Percentiles rank a stretch among this genome's conserved stretches.
Evolutionary conservation across 768 basidiomycete species (phyloP).

Genomic region (Exidia glandulosa): DNA sequence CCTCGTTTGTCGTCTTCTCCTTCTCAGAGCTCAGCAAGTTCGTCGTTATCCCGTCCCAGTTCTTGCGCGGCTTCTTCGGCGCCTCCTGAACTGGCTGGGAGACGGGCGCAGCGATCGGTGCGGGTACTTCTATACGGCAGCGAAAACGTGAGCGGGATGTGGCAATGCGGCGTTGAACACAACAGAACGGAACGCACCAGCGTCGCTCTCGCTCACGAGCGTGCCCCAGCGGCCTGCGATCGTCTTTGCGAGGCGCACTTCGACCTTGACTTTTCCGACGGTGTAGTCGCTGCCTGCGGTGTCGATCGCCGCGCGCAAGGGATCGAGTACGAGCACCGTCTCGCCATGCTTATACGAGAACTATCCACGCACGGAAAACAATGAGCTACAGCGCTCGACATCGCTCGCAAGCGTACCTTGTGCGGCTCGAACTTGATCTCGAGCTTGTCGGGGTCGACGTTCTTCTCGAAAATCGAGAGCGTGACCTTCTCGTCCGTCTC

Average conservation of each 20-base stretch:
- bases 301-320: slow-evolving; percentile 74
- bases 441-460: slow-evolving; percentile 55
- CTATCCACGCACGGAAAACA: background rate
- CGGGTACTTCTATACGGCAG: no score
- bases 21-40: slow-evolving; percentile 58
- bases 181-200: slow-evolving; percentile 40
- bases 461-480: slow-evolving; percentile 69
- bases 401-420: slow-evolving; percentile 30
- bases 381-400: background rate
- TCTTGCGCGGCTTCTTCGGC: slow-evolving; percentile 43
- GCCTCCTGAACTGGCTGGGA: slow-evolving; percentile 20
- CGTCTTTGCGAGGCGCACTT: slow-evolving; percentile 66
- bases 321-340: slow-evolving; percentile 59
- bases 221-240: slow-evolving; percentile 60
- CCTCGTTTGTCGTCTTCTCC: slow-evolving; percentile 57
- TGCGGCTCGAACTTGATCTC: slow-evolving; percentile 52
- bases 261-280: slow-evolving; percentile 81
- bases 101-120: slow-evolving; percentile 19
- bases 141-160: background rate
- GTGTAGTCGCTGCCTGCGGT: slow-evolving; percentile 47
- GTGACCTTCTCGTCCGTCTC: slow-evolving; percentile 70
- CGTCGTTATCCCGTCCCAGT: slow-evolving; percentile 82
- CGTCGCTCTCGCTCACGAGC: slow-evolving; percentile 59
- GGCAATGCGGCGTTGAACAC: background rate
- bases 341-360: slow-evolving; percentile 51